Evolutionary conservation across 2,329 filamentous ascomycete species (phyloP), one percentile per base, ranked within the genome.

Genomic region (Phymatotrichopsis omnivora): DNA sequence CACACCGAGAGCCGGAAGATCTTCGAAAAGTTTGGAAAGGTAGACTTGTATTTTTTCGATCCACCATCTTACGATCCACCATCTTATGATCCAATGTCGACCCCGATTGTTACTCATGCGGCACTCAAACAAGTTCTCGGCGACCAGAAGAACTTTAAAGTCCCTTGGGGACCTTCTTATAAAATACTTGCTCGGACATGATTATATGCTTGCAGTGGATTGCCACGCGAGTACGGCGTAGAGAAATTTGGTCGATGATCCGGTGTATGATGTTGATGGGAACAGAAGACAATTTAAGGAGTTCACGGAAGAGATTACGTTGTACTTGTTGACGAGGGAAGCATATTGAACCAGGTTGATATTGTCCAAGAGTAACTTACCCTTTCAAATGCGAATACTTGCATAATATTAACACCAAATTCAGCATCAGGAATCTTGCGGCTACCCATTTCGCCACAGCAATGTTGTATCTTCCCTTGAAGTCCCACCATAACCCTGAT

Each of bases 391-490:
- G n/a, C n/a, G n/a, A n/a, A n/a, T n/a, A n/a, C n/a, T n/a, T n/a
- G n/a, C n/a, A n/a, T n/a, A n/a, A n/a, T n/a, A n/a, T n/a, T n/a
- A n/a, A n/a, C n/a, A n/a, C n/a, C n/a, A n/a, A n/a, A n/a, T 22
- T 16, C 29, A 38, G 61, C 58, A 55, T 75, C 32, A 69, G 70
- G 19, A 75, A 75, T 52, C 57, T 74, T 3, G 70, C 70, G 3
- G 69, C 71, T 38, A 67, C 73, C n/a, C 68, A 72, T 53, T 75
- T 75, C 48, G 71, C 70, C 7, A 67, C 73, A 12, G 68, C 68
- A 25, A 58, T 75, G 38, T 75, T 74, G 56, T 68, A 66, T n/a
- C 60, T 76, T 2, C 72, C 72, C 1, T 60, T 76, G 52, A 75
- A 74, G 62, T 72, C 69, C 4, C 65, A 67, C 35, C 65, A 70